A percentile compares a stretch with the other conserved stretches of the same genome.
Conservation (phyloP, 208 protist species). For the Phytomonas francai region DNA sequence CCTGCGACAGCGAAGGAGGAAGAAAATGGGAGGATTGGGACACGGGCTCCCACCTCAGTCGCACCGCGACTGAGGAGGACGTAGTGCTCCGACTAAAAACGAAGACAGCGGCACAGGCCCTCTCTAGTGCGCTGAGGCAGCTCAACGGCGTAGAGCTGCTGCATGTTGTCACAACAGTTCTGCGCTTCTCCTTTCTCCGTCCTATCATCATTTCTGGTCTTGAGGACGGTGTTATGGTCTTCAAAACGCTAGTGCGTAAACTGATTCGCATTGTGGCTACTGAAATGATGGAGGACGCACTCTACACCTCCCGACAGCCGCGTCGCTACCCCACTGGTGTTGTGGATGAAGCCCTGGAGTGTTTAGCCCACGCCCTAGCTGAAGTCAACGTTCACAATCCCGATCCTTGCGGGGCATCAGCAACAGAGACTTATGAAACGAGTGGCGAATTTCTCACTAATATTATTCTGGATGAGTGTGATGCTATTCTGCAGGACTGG, state of each 20-base stretch:
- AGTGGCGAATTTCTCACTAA: conserved; percentile 45
- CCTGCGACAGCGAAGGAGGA: conserved; percentile 9
- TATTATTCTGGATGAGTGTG: conserved; percentile 51
- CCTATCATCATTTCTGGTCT: conserved; percentile 17
- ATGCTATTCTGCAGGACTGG: conserved; percentile 63
- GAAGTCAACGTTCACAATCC: not conserved
- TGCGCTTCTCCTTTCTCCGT: conserved; percentile 36
- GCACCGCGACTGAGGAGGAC: conserved; percentile 1
- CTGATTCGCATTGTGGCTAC: conserved; percentile 54
- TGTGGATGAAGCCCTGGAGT: conserved; percentile 69
- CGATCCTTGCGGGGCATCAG: not conserved
- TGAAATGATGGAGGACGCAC: conserved; percentile 40
- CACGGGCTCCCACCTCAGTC: not conserved
- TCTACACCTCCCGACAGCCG: conserved; percentile 39
- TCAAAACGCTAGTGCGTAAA: conserved; percentile 32
- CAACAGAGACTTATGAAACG: conserved; percentile 16
- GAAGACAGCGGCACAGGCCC: conserved; percentile 16
- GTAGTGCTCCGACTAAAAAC: not conserved
- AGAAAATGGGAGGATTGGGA: not conserved
- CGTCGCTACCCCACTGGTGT: conserved; percentile 33
- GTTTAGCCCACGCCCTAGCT: conserved; percentile 37
- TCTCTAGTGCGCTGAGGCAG: conserved; percentile 27
- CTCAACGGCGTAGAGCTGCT: conserved; percentile 52
- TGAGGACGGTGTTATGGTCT: conserved; percentile 13
- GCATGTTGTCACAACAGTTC: conserved; percentile 42